Evolutionary conservation across 169 alveolate genomes (phyloP).

Genomic region (Cryptosporidium sp.): DNA sequence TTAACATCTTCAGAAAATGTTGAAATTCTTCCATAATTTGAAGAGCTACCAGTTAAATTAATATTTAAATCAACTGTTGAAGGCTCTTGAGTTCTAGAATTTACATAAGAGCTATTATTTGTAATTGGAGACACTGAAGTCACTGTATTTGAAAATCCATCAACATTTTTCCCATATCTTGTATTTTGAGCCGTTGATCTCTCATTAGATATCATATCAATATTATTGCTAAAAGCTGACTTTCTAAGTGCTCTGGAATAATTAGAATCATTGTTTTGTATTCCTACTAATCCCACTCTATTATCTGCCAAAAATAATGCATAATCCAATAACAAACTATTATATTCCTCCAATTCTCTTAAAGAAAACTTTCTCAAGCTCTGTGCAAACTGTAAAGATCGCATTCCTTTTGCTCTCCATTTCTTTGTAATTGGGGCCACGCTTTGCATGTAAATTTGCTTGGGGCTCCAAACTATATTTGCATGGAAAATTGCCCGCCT

Average conservation of each 20-base stretch:
- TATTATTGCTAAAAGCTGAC: neutral
- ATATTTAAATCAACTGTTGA: constrained; percentile 33
- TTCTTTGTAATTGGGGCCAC: neutral
- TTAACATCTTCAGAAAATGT: constrained; percentile 46
- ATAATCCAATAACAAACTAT: neutral
- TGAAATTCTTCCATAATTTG: constrained; percentile 19
- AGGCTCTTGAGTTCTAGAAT: neutral
- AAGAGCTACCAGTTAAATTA: constrained; percentile 15
- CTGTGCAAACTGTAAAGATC: constrained; percentile 50
- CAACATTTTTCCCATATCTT: neutral
- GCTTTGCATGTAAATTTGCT: constrained; percentile 20
- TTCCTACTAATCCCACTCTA: neutral
- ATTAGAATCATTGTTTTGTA: neutral
- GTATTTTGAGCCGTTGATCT: neutral
- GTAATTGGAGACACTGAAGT: neutral
- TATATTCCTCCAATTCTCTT: constrained; percentile 4
- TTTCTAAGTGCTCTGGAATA: neutral
- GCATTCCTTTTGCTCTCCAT: constrained; percentile 15
- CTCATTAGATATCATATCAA: neutral
- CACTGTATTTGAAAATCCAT: neutral
- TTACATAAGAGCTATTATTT: neutral
- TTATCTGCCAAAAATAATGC: constrained; percentile 1
- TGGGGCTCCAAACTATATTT: constrained; percentile 37
- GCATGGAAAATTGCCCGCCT: constrained; percentile 19
- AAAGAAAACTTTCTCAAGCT: constrained; percentile 14